Percentiles rank a stretch among this genome's conserved stretches.
Evolutionary conservation across 768 basidiomycete genomes (phyloP).

Genomic region (Pleurotus pulmonarius): DNA sequence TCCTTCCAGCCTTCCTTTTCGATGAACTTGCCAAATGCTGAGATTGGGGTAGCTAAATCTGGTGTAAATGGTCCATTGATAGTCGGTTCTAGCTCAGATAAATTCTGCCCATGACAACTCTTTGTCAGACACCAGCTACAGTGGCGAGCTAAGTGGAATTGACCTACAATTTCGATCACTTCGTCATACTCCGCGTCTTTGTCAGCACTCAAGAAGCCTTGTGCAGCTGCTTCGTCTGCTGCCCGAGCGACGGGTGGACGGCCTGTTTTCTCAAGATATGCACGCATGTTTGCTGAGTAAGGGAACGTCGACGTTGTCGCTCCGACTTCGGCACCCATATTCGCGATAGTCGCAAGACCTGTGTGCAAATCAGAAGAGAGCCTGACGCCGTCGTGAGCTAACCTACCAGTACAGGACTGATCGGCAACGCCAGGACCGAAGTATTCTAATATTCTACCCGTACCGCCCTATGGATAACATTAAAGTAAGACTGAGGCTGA

Average conservation of each 20-base stretch:
- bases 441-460: slow-evolving; percentile 94
- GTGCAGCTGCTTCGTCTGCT: slow-evolving; percentile 76
- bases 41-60: slow-evolving; percentile 91
- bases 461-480: slow-evolving; percentile 68
- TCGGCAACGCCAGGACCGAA: slow-evolving; percentile 87
- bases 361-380: background rate
- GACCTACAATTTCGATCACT: slow-evolving; percentile 85
- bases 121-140: background rate
- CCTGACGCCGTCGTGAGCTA: background rate
- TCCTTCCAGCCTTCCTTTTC: slow-evolving; percentile 91
- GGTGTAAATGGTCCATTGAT: slow-evolving; percentile 98
- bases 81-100: slow-evolving; percentile 86
- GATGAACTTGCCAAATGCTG: slow-evolving; percentile 79
- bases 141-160: background rate
- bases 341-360: slow-evolving; percentile 93
- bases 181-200: slow-evolving; percentile 92
- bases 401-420: slow-evolving; percentile 88
- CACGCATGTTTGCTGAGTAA: slow-evolving; percentile 85
- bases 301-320: slow-evolving; percentile 99
- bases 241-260: slow-evolving; percentile 81
- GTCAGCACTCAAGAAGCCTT: slow-evolving; percentile 81
- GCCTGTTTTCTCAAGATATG: slow-evolving; percentile 88
- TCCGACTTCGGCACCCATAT: slow-evolving; percentile 99
- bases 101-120: slow-evolving; percentile 47
- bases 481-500: background rate